A percentile compares a stretch with the other conserved stretches of the same genome.
phyloP scores from a whole-genome alignment of 768 basidiomycete species.

The Russula vinacea region DNA sequence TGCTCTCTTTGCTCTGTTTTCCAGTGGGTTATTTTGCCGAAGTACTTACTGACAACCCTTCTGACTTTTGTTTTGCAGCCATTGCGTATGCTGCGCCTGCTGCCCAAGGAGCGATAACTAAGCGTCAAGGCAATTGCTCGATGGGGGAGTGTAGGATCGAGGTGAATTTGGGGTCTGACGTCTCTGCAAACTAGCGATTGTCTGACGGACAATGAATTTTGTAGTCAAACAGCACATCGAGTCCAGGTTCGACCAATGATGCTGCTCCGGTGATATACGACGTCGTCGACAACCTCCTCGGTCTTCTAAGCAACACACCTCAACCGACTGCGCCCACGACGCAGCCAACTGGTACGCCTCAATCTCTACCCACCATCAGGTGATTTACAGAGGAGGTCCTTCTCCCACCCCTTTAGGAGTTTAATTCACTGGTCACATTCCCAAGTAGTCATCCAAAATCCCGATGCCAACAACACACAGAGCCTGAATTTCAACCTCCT shows the following conservation, averaged over 20 bases:
- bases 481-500: background rate
- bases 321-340: background rate
- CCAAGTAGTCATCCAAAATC: too few species aligned
- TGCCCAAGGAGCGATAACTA: background rate
- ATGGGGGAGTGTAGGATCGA: too few species aligned
- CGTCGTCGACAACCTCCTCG: too few species aligned
- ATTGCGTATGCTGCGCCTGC: conserved; percentile 2
- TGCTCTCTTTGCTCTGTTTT: background rate
- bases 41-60: background rate
- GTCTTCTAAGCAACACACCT: too few species aligned
- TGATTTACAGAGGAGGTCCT: conserved; percentile 4
- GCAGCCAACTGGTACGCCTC: background rate
- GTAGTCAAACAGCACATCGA: background rate
- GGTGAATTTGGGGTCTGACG: background rate
- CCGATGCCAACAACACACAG: too few species aligned
- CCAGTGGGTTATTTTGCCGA: background rate
- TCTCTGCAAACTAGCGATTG: background rate
- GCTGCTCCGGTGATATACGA: too few species aligned
- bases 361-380: background rate
- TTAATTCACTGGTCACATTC: background rate
- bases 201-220: background rate
- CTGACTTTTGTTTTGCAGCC: background rate
- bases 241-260: too few species aligned
- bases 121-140: background rate
- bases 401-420: background rate